Percentiles rank a stretch among this genome's conserved stretches.
Evolutionary conservation across 2,329 filamentous ascomycete species (phyloP).

Genomic region (Eutypa lata): DNA sequence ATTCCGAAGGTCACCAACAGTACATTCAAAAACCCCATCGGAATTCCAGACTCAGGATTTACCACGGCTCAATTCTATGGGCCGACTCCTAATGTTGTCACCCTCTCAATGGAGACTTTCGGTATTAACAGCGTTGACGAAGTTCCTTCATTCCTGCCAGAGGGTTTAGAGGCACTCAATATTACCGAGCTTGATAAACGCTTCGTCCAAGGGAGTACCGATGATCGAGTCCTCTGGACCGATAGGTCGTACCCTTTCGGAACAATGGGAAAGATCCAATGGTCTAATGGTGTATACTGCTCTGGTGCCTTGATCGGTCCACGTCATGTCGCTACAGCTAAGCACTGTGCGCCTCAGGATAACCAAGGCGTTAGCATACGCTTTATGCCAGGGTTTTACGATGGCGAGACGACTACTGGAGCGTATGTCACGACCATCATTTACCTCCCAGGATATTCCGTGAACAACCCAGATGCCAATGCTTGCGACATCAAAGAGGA

Average conservation of each 20-base stretch:
- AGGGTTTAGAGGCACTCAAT: not conserved
- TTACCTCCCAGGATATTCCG: conserved; percentile 6
- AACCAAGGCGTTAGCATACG: conserved; percentile 12
- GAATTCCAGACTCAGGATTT: not conserved
- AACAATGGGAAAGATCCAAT: conserved; percentile 18
- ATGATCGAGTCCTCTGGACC: conserved; percentile 18
- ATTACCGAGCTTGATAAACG: conserved; percentile 10
- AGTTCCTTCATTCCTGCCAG: not conserved
- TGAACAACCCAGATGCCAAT: conserved; percentile 2
- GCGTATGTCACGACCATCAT: conserved; percentile 7
- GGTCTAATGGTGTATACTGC: conserved; percentile 20
- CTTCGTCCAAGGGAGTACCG: conserved; percentile 18
- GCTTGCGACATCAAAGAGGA: conserved; percentile 20
- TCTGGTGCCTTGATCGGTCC: conserved; percentile 26
- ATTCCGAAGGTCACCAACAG: not conserved
- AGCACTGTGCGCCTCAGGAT: conserved; percentile 20
- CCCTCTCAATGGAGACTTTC: not conserved
- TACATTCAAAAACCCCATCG: conserved; percentile 1
- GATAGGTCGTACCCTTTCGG: conserved; percentile 16
- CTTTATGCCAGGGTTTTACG: conserved; percentile 23
- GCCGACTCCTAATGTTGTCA: not conserved
- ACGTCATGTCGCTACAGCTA: conserved; percentile 26
- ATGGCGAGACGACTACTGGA: conserved; percentile 13
- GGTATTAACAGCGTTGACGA: not conserved
- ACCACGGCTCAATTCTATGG: not conserved